Base-by-base conservation (phyloP, 495 filamentous ascomycete species). In the Aspergillus nanangensis region DNA sequence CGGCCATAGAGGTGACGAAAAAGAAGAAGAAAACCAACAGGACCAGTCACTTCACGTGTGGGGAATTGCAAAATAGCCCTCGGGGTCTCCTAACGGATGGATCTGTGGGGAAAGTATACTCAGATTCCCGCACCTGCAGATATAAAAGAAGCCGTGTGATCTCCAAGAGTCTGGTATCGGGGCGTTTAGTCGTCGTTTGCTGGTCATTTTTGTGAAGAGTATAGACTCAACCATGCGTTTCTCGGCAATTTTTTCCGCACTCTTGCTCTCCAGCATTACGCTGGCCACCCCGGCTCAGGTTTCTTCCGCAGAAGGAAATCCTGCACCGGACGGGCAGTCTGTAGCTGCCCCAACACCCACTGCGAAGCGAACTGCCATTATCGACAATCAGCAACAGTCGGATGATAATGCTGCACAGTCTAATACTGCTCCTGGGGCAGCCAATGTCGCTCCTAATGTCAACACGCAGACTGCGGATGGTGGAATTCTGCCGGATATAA, bases 211-310 rank as follows among this genome's bases (percentile, higher is more conserved):
- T 44, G 41, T 52, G 42, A 38, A 46, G 41, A 36, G 33, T 35
- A 45, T 44, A 48, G 27, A 41, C 8, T 22, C 49, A 60, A 45
- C 17, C n/a, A 66, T 66, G 60, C 63, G 60, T 55, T 62, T 66
- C 49, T 60, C 60, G 20, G 45, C 52, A 19, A 32, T 62, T 18
- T 14, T 66, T 37, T 71, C 52, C 41, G 60, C 57, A 27, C 48
- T 63, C 27, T 45, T 63, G 49, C 51, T 63, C n/a, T 66, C 56
- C 15, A 50, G 56, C 44, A 59, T 56, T 24, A 50, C 58, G 31
- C 50, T 66, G 38, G 60, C 63, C 33, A 56, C 53, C 18, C 41
- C 52, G 23, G 29, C 50, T 14, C 55, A 59, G 41, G 42, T 45
- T 29, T 52, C 57, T 19, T 52, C 57, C 29, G 44, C 55, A 32